Conservation (phyloP, 371 early-diverging fungal species). For the Gilbertella persicaria region DNA sequence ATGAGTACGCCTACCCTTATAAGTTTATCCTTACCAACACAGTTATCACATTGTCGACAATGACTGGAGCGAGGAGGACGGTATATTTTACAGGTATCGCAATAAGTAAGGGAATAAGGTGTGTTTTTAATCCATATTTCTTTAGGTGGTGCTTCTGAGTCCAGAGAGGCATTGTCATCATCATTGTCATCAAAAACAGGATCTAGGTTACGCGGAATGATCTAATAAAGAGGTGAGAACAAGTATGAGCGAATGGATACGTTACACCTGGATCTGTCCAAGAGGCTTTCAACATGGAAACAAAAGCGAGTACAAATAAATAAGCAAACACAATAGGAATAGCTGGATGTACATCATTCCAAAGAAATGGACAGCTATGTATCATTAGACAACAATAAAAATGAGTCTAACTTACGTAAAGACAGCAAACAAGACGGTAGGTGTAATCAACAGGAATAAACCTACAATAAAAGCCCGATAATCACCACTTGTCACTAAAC, state of each 20-base stretch:
- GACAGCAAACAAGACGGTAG: slow-evolving; percentile 64
- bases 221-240: slow-evolving; percentile 28
- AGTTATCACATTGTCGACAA: slow-evolving; percentile 89
- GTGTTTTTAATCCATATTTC: slow-evolving; percentile 66
- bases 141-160: slow-evolving; percentile 39
- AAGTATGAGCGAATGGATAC: neutral
- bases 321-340: slow-evolving; percentile 74
- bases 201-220: slow-evolving; percentile 76
- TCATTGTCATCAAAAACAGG: slow-evolving; percentile 11
- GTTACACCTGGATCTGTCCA: slow-evolving; percentile 89
- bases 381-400: neutral
- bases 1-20: neutral
- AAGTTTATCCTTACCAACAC: slow-evolving; percentile 68
- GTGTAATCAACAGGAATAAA: slow-evolving; percentile 59
- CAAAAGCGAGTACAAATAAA: slow-evolving; percentile 63
- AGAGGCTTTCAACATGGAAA: slow-evolving; percentile 80
- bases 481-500: slow-evolving; percentile 55
- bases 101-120: slow-evolving; percentile 77
- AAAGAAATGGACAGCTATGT: slow-evolving; percentile 69
- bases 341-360: slow-evolving; percentile 63
- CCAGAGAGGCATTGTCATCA: slow-evolving; percentile 25
- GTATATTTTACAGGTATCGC: slow-evolving; percentile 90
- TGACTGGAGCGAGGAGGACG: slow-evolving; percentile 90
- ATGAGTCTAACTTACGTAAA: slow-evolving; percentile 62
- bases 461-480: slow-evolving; percentile 67